Evolutionary conservation across 371 early-diverging fungal genomes (phyloP), one percentile per base, ranked within the genome.

Genomic region (Zopfochytrium polystomum): DNA sequence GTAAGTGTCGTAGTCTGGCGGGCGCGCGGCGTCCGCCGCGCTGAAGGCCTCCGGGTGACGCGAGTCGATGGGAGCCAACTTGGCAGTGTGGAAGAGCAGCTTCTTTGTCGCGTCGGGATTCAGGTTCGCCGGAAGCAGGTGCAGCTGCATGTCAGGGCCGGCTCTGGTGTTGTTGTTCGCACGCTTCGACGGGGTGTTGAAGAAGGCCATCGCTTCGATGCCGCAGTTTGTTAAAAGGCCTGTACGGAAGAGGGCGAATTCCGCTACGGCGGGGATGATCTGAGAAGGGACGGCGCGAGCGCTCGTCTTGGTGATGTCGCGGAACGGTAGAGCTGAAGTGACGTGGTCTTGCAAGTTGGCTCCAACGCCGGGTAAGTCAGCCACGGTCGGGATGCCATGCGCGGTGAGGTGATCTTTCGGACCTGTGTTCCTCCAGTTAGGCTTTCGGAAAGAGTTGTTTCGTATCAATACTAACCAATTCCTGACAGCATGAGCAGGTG

Each of bases 331-430:
- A 64, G 25, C n/a, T 0, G 72, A 57, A 25, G 61, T 59, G 55
- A 72, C 62, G 57, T 77, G 78, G 38, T 75, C 74, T 32, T 67
- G 68, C 38, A 79, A 52, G 54, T 77, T 75, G 22, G 65, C 52
- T 4, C 77, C 77, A 11, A 79, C 80, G n/a, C n/a, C n/a, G 26
- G 72, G 70, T 13, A 68, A 34, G 56, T 75, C 62, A 1, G 45
- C 48, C 0, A 73, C 31, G 1, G 56, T 27, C 3, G 49, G 22
- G 18, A 77, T 71, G 7, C 67, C 63, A 15, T 53, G 15, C 13
- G 33, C 18, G 13, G 45, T 43, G 11, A 79, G 46, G 29, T 77
- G 65, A 20, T 45, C 44, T 15, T 38, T 52, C 7, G 71, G 68
- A 0, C 78, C 75, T 46, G 67, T 44, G n/a, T n/a, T 58, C 18